Conservation (phyloP, 176 grass and related monocot genomes). For the Juncus effusus region DNA sequence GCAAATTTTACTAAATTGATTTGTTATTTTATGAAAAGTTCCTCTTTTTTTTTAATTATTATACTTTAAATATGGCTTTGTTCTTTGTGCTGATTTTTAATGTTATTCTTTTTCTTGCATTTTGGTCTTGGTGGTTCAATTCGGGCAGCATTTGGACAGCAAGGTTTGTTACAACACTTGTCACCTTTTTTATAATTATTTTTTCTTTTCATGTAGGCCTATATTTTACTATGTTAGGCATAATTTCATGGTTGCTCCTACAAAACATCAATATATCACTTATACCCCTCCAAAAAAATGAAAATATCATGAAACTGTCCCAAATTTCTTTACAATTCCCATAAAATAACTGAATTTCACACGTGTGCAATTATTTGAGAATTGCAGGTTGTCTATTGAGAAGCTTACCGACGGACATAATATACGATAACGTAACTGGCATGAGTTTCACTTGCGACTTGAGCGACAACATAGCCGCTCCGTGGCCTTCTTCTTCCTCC, state of each 20-base stretch:
- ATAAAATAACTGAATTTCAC: not conserved
- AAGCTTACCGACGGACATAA: constrained; percentile 87
- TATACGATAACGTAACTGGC: constrained; percentile 74
- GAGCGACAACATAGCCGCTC: constrained; percentile 94
- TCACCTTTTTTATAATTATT: not conserved
- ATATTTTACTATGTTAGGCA: too few species aligned
- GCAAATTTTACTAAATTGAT: constrained; percentile 7
- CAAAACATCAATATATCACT: too few species aligned
- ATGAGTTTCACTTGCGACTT: constrained; percentile 96
- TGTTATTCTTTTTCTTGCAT: constrained; percentile 16
- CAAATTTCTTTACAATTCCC: too few species aligned
- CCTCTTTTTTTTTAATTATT: not conserved
- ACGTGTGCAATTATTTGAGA: constrained; percentile 2
- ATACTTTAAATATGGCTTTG: constrained; percentile 14
- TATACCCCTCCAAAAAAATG: too few species aligned
- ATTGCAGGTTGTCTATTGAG: constrained; percentile 80
- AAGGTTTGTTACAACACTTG: constrained; percentile 51
- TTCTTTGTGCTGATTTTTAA: constrained; percentile 39
- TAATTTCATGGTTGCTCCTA: too few species aligned
- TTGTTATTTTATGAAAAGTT: not conserved
- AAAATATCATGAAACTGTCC: too few species aligned
- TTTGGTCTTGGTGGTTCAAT: constrained; percentile 24
- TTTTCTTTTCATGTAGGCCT: not conserved
- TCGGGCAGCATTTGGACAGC: constrained; percentile 80
- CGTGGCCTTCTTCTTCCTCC: constrained; percentile 94